phyloP scores from a whole-genome alignment of 1,139 yeast species.

The Debaryomyces robertsiae region DNA sequence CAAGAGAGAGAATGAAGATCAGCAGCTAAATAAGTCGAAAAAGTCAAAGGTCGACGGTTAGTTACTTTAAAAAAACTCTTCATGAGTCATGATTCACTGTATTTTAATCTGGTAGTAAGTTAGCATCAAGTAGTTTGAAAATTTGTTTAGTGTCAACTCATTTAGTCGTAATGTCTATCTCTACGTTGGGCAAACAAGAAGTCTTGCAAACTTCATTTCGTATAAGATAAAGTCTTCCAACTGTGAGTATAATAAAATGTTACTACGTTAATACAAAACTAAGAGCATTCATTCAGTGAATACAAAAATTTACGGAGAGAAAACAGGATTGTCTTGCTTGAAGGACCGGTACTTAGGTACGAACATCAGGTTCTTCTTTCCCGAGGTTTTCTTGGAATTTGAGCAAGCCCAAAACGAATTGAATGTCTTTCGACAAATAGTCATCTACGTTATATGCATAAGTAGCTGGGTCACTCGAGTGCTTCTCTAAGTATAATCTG shows the following conservation, averaged over 20 bases:
- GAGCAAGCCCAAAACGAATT: conserved; percentile 65
- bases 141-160: neutral
- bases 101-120: neutral
- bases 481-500: conserved; percentile 87
- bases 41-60: conserved; percentile 15
- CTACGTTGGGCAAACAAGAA: too few relatives aligned
- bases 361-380: conserved; percentile 86
- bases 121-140: conserved; percentile 1
- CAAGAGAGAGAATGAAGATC: conserved; percentile 29
- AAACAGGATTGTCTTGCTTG: too few relatives aligned
- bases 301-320: too few relatives aligned
- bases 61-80: conserved; percentile 1
- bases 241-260: too few relatives aligned
- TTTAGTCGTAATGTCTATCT: too few relatives aligned
- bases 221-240: too few relatives aligned
- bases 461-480: conserved; percentile 59
- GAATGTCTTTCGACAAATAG: conserved; percentile 64
- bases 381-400: conserved; percentile 76
- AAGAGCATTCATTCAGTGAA: too few relatives aligned
- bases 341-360: conserved; percentile 48
- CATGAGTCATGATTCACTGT: conserved; percentile 6
- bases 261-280: too few relatives aligned
- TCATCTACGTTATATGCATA: conserved; percentile 64
- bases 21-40: conserved; percentile 14
- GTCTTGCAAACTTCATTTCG: too few relatives aligned